Conservation (phyloP, 2,329 filamentous ascomycete genomes). For the Paradendryphiella salina region DNA sequence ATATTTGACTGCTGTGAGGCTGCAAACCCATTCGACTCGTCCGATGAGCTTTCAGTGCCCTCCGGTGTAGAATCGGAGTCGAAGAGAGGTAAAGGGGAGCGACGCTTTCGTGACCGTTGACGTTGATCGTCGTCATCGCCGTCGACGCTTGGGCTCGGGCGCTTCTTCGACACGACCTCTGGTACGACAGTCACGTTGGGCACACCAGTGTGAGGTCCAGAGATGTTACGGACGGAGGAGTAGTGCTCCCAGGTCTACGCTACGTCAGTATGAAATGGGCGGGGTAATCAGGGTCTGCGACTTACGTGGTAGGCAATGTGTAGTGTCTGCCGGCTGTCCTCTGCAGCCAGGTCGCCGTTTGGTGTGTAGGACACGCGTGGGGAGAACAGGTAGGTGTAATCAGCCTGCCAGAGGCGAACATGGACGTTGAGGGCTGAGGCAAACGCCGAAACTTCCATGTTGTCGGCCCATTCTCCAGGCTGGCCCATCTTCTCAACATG, state of each 20-base stretch:
- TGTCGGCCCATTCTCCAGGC: slow-evolving; percentile 65
- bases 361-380: slow-evolving; percentile 45
- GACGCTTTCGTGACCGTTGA: slow-evolving; percentile 58
- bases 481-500: slow-evolving; percentile 64
- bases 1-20: slow-evolving; percentile 33
- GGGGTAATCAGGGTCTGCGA: slow-evolving; percentile 11
- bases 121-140: slow-evolving; percentile 55
- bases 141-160: slow-evolving; percentile 57
- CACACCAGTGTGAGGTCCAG: slow-evolving; percentile 61
- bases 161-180: slow-evolving; percentile 45
- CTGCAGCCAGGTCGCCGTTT: slow-evolving; percentile 34
- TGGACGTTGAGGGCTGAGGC: slow-evolving; percentile 63
- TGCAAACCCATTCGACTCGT: slow-evolving; percentile 39
- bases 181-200: slow-evolving; percentile 51
- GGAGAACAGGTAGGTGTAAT: slow-evolving; percentile 56
- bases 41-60: slow-evolving; percentile 42
- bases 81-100: slow-evolving; percentile 52
- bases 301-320: slow-evolving; percentile 68
- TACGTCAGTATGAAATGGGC: slow-evolving; percentile 21
- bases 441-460: slow-evolving; percentile 70
- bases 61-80: slow-evolving; percentile 48
- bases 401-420: slow-evolving; percentile 64
- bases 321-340: slow-evolving; percentile 46
- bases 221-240: slow-evolving; percentile 65
- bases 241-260: slow-evolving; percentile 66